A percentile compares a stretch with the other conserved stretches of the same genome.
These are phyloP conservation scores for Aspergillus intermedius DNA, from an alignment of 2,329 filamentous ascomycete genomes.

Conservation along the genomic window DNA sequence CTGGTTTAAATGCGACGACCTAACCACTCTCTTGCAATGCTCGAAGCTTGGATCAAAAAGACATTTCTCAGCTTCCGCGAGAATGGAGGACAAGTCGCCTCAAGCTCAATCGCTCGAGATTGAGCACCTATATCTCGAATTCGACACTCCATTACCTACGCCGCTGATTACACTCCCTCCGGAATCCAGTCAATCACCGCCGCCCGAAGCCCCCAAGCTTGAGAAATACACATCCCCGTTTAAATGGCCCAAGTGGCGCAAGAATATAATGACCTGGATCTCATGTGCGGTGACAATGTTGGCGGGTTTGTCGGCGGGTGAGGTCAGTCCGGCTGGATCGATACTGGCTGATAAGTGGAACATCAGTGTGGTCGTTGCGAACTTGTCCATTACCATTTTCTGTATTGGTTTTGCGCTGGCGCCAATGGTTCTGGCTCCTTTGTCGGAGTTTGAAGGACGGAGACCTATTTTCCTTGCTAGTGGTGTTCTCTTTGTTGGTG, in stretches of 20 bases:
- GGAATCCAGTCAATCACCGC: slow-evolving; percentile 24
- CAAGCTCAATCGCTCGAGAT: slow-evolving; percentile 30
- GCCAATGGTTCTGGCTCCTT: slow-evolving; percentile 81
- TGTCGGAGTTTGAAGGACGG: slow-evolving; percentile 82
- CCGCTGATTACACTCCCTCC: slow-evolving; percentile 28
- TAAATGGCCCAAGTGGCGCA: slow-evolving; percentile 63
- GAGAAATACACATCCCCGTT: slow-evolving; percentile 63
- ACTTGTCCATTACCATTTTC: slow-evolving; percentile 73
- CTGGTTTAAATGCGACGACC: no score
- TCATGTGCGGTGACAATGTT: slow-evolving; percentile 70
- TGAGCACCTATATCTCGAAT: slow-evolving; percentile 55
- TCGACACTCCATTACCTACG: slow-evolving; percentile 53
- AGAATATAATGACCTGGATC: slow-evolving; percentile 63
- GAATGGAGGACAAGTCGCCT: not conserved
- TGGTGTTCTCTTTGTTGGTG: slow-evolving; percentile 61
- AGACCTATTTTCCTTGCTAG: slow-evolving; percentile 73
- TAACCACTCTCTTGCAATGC: no score
- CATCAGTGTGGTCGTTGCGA: slow-evolving; percentile 59
- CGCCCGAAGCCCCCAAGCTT: slow-evolving; percentile 59
- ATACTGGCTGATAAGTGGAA: slow-evolving; percentile 62
- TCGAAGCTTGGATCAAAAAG: no score
- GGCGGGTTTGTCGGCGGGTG: slow-evolving; percentile 74
- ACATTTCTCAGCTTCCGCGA: no score
- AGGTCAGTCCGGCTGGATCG: slow-evolving; percentile 64
- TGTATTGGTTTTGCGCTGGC: slow-evolving; percentile 73